A percentile compares a stretch with the other conserved stretches of the same genome.
These are phyloP conservation scores for Quambalaria eucalypti DNA, from an alignment of 1,284 basidiomycete genomes.

Conservation along the genomic window DNA sequence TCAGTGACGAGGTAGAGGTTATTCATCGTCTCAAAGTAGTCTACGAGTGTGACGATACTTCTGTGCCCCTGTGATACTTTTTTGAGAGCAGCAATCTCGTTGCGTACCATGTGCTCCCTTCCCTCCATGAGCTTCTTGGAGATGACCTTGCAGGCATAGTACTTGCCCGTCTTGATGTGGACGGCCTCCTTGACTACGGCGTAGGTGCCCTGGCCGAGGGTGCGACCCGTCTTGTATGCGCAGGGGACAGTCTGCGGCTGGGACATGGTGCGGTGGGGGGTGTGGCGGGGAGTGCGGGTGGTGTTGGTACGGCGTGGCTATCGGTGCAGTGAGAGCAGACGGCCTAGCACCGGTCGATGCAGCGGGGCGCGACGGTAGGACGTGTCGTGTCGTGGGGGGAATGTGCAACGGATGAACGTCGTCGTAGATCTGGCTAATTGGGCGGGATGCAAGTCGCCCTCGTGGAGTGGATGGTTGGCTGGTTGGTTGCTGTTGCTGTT, in stretches of 20 bases:
- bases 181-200: conserved; percentile 90
- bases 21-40: conserved; percentile 96
- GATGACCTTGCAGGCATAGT: conserved; percentile 51
- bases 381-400: too few relatives aligned
- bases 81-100: conserved; percentile 93
- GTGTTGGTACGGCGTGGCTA: too few relatives aligned
- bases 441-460: too few relatives aligned
- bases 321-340: too few relatives aligned
- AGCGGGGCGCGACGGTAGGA: too few relatives aligned
- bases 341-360: too few relatives aligned
- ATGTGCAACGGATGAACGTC: too few relatives aligned
- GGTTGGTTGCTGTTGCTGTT: too few relatives aligned
- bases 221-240: conserved; percentile 46
- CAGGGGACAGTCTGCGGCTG: conserved; percentile 39
- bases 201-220: conserved; percentile 72
- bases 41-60: conserved; percentile 65
- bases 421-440: too few relatives aligned
- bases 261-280: too few relatives aligned
- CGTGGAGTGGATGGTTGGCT: too few relatives aligned
- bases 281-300: too few relatives aligned
- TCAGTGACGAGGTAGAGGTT: conserved; percentile 81
- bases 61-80: conserved; percentile 79
- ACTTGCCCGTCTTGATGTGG: conserved; percentile 73
- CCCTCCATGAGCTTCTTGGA: conserved; percentile 90
- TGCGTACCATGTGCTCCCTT: conserved; percentile 63